These are phyloP conservation scores for Streptanthus diversifolius DNA, from an alignment of 345 rosid genomes.

Conservation along the genomic window DNA sequence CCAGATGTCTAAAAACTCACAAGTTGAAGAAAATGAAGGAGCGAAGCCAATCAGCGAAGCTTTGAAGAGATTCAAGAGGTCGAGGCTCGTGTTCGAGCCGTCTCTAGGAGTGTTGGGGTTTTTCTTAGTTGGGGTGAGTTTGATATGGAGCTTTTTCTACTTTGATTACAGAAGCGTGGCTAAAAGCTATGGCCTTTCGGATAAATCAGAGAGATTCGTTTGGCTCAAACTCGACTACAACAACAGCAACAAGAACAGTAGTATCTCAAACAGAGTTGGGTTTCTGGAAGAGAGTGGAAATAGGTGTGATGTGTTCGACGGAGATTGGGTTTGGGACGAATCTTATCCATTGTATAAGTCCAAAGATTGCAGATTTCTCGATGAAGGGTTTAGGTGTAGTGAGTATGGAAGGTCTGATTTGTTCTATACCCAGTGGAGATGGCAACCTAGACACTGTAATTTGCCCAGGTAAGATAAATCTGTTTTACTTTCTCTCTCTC, in stretches of 20 bases:
- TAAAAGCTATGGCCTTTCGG: constrained; percentile 50
- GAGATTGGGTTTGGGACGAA: constrained; percentile 97
- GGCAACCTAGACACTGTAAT: constrained; percentile 85
- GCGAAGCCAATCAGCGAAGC: constrained; percentile 38
- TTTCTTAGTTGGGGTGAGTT: constrained; percentile 50
- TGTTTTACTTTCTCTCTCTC: background rate
- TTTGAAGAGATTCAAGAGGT: constrained; percentile 60
- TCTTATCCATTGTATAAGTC: constrained; percentile 78
- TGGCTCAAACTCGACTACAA: constrained; percentile 49
- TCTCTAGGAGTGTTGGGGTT: constrained; percentile 65
- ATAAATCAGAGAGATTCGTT: constrained; percentile 53
- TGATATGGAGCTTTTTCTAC: constrained; percentile 64
- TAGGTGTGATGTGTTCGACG: constrained; percentile 78
- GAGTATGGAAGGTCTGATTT: constrained; percentile 91
- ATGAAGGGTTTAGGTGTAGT: constrained; percentile 79
- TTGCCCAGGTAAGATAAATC: constrained; percentile 61
- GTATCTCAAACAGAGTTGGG: constrained; percentile 45
- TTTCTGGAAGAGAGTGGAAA: constrained; percentile 56
- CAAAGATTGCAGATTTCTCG: constrained; percentile 78
- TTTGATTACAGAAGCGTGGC: constrained; percentile 54
- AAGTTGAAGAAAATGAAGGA: constrained; percentile 37
- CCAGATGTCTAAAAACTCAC: constrained; percentile 45
- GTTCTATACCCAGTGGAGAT: constrained; percentile 88
- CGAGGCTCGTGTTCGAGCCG: constrained; percentile 58
- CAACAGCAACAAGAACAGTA: background rate